Evolutionary conservation across 306 rosid species (phyloP), one percentile per base, ranked within the genome.

Genomic region (Glycyrrhiza uralensis): DNA sequence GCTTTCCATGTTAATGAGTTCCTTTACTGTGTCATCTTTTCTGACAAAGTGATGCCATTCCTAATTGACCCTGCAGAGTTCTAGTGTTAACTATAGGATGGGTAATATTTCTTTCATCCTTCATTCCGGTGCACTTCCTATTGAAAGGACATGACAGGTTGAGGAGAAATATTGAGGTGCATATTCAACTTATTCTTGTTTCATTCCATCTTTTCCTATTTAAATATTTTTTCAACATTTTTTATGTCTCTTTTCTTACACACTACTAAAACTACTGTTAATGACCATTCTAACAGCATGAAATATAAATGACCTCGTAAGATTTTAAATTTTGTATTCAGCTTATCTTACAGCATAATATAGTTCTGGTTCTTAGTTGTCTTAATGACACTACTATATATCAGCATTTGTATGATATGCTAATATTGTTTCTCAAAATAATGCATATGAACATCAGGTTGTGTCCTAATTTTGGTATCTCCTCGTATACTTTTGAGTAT

Each of bases 21-120:
- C 44, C 61, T 56, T 75, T 29, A 38, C 33, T 64, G 97, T 92
- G 45, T 64, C 50, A 54, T 14, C 28, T 20, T 32, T 73, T 38
- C 67, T 36, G 46, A 75, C n/a, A 20, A 69, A 75, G 17, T 77
- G 42, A 75, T 74, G 33, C n/a, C 5, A 51, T 46, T 96, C 20
- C 24, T 56, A 47, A 42, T 63, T 74, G 36, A 78, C 56, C 56
- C 7, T 89, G 82, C 96, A 94, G 98, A 92, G 95, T 85, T 79
- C 44, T 91, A 15, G 89, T 83, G 60, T 84, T 94, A 88, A 83
- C 98, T 5, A 63, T 91, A 23, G 97, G 97, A 76, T 94, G 98
- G 97, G 86, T 94, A 69, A 86, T 94, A 61, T 91, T 94, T 88
- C 97, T 94, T 72, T 91, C 92, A 1, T 70, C 90, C 28, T 94